Base-by-base conservation (phyloP, 2,329 filamentous ascomycete species). In the Stemphylium lycopersici region DNA sequence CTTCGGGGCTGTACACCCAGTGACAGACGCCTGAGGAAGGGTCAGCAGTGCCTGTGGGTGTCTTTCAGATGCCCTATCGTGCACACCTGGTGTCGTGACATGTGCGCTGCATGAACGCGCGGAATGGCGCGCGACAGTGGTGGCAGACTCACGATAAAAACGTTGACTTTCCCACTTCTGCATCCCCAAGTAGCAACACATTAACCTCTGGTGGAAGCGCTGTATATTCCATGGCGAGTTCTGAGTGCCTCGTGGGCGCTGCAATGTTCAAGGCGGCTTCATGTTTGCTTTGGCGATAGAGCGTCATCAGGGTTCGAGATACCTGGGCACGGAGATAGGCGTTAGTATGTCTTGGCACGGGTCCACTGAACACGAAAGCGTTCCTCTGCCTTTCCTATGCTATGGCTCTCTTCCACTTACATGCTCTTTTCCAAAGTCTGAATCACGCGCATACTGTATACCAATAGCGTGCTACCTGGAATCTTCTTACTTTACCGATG, bases 121-220 rank as follows among this genome's bases (percentile, higher is more conserved):
- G 6, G 20, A 24, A 16, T n/a, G 29, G 31, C 38, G 32, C 45
- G 29, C 26, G 29, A 13, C 4, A 11, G 38, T 20, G 20, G 43
- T 61, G 48, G 50, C 54, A 57, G 20, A 81, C 83, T 70, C 77
- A 86, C 83, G 84, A 84, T 57, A 87, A 72, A 58, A 87, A 87
- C 8, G 83, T 85, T 45, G 84, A 84, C 72, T 87, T 87, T 52
- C 85, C 85, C 40, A 85, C 83, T 45, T 81, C 83, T 33, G 79
- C 67, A 54, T 87, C 84, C 47, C 85, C 85, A 2, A 87, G 76
- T 13, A 87, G 74, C 6, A 87, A 77, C 44, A 87, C 79, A 20
- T 75, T 78, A 13, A 64, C 33, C 31, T 64, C 61, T n/a, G 69
- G 69, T 7, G 68, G 54, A 0, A 58, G 8, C 7, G 52, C 29